phyloP scores from a whole-genome alignment of 73 alveolate genomes.

The Symbiodinium natans region DNA sequence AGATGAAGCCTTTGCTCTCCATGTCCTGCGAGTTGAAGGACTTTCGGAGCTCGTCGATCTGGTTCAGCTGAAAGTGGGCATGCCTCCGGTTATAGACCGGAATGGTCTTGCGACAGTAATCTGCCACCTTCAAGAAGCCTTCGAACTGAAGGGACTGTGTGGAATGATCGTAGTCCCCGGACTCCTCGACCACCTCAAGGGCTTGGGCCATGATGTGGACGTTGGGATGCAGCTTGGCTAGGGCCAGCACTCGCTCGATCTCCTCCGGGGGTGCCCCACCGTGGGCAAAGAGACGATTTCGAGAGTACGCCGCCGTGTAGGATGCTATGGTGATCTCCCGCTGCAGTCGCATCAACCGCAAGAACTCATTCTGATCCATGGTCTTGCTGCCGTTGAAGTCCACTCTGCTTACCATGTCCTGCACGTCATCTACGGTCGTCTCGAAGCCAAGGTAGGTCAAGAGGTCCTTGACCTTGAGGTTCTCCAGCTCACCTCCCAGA shows the following conservation, averaged over 20 bases:
- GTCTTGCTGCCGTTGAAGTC: constrained; percentile 88
- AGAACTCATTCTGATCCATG: constrained; percentile 67
- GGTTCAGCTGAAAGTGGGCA: constrained; percentile 51
- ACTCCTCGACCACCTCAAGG: constrained; percentile 9
- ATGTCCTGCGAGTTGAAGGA: constrained; percentile 66
- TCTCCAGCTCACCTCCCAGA: constrained; percentile 68
- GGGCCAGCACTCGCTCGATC: constrained; percentile 28
- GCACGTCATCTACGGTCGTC: constrained; percentile 72
- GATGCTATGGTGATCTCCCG: constrained; percentile 47
- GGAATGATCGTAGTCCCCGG: constrained; percentile 34
- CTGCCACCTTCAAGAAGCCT: constrained; percentile 82
- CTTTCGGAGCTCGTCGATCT: constrained; percentile 49
- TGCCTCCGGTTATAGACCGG: constrained; percentile 53
- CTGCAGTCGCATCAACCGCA: constrained; percentile 69
- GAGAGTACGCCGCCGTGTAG: constrained; percentile 73
- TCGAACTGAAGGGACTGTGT: constrained; percentile 39
- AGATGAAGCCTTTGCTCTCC: constrained; percentile 54
- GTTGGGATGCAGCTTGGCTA: constrained; percentile 26
- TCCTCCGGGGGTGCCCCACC: constrained; percentile 25
- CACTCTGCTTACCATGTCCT: constrained; percentile 79
- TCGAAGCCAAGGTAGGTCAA: constrained; percentile 37
- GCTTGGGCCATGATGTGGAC: constrained; percentile 39
- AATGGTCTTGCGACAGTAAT: constrained; percentile 71
- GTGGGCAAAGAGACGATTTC: constrained; percentile 55
- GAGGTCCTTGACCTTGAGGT: constrained; percentile 62